Evolutionary conservation across 495 filamentous ascomycete genomes (phyloP).

Genomic region (Aspergillus ostianus): DNA sequence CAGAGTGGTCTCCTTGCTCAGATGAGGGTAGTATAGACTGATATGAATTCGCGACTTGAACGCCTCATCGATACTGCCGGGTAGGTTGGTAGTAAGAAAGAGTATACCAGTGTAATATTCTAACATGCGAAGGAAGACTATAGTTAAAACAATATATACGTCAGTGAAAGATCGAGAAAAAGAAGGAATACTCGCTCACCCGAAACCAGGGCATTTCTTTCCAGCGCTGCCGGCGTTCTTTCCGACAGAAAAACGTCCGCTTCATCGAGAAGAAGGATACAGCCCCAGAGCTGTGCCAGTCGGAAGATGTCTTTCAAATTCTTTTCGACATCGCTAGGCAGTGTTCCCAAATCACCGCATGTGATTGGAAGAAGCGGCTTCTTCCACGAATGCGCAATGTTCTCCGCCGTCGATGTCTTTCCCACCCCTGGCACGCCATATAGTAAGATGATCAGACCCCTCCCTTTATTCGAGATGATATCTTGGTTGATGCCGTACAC

Average conservation of each 20-base stretch:
- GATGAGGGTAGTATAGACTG: constrained; percentile 1
- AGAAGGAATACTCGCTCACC: neutral
- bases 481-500: neutral
- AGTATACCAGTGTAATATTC: constrained; percentile 7
- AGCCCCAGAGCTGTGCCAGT: constrained; percentile 2
- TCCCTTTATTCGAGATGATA: neutral
- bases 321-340: neutral
- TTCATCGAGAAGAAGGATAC: constrained; percentile 7
- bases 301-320: neutral
- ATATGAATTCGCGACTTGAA: constrained; percentile 3
- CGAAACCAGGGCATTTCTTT: neutral
- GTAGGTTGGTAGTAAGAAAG: constrained; percentile 7
- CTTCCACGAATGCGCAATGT: neutral
- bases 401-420: constrained; percentile 11
- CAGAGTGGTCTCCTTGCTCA: neutral
- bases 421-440: constrained; percentile 8
- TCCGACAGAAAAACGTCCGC: constrained; percentile 8
- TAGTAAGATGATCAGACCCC: neutral
- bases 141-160: neutral
- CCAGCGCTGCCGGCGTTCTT: neutral
- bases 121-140: constrained; percentile 6
- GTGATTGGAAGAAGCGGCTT: constrained; percentile 3
- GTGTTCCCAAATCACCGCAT: neutral
- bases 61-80: constrained; percentile 4
- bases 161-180: neutral